Conservation (phyloP, 257 asterid species). For the Scutellaria baicalensis region DNA sequence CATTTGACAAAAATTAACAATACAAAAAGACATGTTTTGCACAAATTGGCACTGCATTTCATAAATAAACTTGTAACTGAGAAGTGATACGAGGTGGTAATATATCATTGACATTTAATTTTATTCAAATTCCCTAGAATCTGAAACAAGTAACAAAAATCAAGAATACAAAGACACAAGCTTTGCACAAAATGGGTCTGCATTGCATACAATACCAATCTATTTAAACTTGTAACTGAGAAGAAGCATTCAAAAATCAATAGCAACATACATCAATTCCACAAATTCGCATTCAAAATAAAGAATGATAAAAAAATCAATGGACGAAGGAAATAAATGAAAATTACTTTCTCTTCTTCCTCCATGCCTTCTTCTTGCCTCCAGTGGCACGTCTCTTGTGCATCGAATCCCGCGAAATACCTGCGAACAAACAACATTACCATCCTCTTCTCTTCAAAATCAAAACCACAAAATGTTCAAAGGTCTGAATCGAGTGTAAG, state of each 20-base stretch:
- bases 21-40: no score
- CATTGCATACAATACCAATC: not conserved
- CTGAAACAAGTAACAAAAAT: not conserved
- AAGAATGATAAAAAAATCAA: not conserved
- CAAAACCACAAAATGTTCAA: not conserved
- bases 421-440: constrained; percentile 17
- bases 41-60: no score
- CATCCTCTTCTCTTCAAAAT: not conserved
- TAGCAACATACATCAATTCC: not conserved
- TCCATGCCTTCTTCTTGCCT: constrained; percentile 86
- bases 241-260: not conserved
- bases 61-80: no score
- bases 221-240: not conserved
- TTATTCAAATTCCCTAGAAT: not conserved
- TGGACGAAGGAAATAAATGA: not conserved
- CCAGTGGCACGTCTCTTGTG: constrained; percentile 91
- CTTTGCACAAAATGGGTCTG: not conserved
- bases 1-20: no score
- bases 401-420: constrained; percentile 88
- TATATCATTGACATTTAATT: not conserved
- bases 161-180: not conserved
- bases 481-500: no score
- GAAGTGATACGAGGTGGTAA: not conserved
- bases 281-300: not conserved
- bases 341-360: constrained; percentile 78